Evolutionary conservation across 305 asterid genomes (phyloP).

Genomic region (Fraxinus baroniana): DNA sequence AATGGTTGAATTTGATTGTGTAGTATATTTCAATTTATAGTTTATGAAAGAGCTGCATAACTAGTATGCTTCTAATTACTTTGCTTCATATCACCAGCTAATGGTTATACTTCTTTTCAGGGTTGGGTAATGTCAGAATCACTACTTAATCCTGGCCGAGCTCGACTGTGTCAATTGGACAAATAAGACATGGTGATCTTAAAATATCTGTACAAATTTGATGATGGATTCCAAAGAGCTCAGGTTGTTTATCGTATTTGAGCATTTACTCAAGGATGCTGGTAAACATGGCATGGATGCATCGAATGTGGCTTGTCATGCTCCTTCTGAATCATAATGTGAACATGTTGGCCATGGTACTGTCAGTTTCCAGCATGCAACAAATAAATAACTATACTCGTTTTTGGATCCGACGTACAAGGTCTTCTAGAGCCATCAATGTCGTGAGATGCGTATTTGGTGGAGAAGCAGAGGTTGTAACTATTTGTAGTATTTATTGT

Average conservation of each 20-base stretch:
- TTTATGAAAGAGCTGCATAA: neutral
- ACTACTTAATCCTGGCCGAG: conserved; percentile 83
- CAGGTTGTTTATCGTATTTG: conserved; percentile 18
- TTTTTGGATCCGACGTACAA: conserved; percentile 8
- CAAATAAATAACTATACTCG: neutral
- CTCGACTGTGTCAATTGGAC: conserved; percentile 62
- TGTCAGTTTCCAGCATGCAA: conserved; percentile 11
- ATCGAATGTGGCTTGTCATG: neutral
- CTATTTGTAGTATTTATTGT: neutral
- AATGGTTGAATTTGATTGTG: neutral
- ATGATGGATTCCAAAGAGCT: conserved; percentile 17
- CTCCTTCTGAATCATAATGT: conserved; percentile 11
- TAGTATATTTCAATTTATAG: neutral
- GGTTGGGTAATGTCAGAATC: conserved; percentile 98
- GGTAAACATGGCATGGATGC: neutral
- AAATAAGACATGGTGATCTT: conserved; percentile 19
- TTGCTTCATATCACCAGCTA: conserved; percentile 17
- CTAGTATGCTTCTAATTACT: neutral
- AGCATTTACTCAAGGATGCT: neutral
- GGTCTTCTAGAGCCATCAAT: conserved; percentile 14
- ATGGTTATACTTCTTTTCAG: conserved; percentile 38
- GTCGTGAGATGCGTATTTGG: neutral
- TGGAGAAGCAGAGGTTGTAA: conserved; percentile 15
- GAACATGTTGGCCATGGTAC: neutral
- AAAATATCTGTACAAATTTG: conserved; percentile 14